phyloP scores from a whole-genome alignment of 2,329 filamentous ascomycete genomes.

The Aspergillus novoparasiticus region DNA sequence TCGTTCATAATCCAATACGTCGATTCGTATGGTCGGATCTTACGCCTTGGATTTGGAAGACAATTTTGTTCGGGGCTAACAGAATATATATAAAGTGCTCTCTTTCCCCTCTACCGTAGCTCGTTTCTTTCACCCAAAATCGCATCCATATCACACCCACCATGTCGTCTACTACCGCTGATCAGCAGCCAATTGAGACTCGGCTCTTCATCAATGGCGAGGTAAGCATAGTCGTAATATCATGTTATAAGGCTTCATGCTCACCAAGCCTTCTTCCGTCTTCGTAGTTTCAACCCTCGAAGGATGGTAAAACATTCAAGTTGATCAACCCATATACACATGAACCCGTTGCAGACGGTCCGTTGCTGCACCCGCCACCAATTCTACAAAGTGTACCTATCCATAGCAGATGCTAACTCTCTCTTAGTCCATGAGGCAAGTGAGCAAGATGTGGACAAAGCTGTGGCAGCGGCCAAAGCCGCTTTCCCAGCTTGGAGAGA shows the following conservation, averaged over 20 bases:
- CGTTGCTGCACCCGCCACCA: not conserved
- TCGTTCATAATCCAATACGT: not conserved
- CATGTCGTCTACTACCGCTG: not conserved
- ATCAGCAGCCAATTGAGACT: slow-evolving; percentile 30
- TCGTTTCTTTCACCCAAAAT: not conserved
- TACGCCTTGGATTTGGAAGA: not conserved
- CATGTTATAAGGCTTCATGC: not conserved
- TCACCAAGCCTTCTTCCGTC: not conserved
- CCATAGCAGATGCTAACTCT: not conserved
- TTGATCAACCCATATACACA: slow-evolving; percentile 33
- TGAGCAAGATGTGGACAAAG: slow-evolving; percentile 36
- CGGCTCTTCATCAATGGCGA: slow-evolving; percentile 38
- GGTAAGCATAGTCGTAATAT: slow-evolving; percentile 18
- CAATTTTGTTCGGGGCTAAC: not conserved
- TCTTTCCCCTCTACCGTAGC: not conserved
- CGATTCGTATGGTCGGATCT: not conserved
- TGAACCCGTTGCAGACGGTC: slow-evolving; percentile 33
- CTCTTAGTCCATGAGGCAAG: slow-evolving; percentile 35
- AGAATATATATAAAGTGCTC: not conserved
- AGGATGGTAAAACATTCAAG: slow-evolving; percentile 31
- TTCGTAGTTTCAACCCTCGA: slow-evolving; percentile 30
- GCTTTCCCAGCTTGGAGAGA: slow-evolving; percentile 43
- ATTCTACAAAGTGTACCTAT: not conserved
- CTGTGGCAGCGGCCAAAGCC: slow-evolving; percentile 40
- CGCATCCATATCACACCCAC: not conserved